Conservation (phyloP, 129 eudicot genomes). For the Chrysanthemum lavandulifolium region DNA sequence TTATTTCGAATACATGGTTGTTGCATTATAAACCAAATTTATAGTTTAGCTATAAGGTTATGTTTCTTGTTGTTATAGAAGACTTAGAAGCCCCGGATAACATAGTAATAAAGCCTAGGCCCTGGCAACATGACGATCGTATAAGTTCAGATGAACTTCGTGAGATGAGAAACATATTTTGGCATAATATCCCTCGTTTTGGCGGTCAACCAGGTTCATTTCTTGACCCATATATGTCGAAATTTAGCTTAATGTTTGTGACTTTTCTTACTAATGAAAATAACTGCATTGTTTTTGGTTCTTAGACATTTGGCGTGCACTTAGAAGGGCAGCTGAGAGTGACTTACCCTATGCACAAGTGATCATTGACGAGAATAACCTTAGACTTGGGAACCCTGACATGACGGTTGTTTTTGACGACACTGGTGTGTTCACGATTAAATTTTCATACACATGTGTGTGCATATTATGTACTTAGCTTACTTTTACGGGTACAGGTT, state of each 20-base stretch:
- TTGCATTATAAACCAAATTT: too few relatives aligned
- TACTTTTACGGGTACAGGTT: neutral
- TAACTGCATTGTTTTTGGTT: neutral
- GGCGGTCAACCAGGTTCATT: constrained; percentile 9
- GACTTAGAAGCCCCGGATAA: too few relatives aligned
- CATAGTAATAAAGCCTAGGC: too few relatives aligned
- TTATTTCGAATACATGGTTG: too few relatives aligned
- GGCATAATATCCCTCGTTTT: neutral
- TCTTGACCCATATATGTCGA: neutral
- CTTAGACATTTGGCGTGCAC: constrained; percentile 25
- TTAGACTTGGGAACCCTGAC: constrained; percentile 10
- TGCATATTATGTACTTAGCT: neutral
- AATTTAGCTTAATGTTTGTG: too few relatives aligned
- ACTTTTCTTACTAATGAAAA: too few relatives aligned
- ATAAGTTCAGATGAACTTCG: neutral
- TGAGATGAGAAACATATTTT: constrained; percentile 10
- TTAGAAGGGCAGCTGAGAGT: constrained; percentile 13
- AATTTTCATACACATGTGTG: neutral
- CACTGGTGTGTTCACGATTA: neutral
- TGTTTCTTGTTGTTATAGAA: too few relatives aligned
- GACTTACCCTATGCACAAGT: constrained; percentile 18
- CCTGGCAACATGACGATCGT: too few relatives aligned
- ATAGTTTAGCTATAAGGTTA: too few relatives aligned
- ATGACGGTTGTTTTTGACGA: constrained; percentile 23
- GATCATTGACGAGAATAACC: constrained; percentile 13